phyloP scores from a whole-genome alignment of 2,329 filamentous ascomycete genomes.

The Phaeoacremonium minimum region DNA sequence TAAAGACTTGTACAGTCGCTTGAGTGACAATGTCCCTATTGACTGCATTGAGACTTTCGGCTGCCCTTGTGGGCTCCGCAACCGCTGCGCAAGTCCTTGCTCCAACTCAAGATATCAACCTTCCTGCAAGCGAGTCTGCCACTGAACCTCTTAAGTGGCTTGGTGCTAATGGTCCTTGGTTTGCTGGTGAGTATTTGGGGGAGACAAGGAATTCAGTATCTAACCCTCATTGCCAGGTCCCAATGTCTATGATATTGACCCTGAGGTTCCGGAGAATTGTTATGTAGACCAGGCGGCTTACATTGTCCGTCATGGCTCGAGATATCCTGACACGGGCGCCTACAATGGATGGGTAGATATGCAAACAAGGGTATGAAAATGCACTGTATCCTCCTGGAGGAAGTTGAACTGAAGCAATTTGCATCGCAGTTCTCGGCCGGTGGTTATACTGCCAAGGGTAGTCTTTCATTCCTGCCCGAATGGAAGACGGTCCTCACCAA shows the following conservation, averaged over 20 bases:
- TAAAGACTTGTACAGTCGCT: no score
- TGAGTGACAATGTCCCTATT: constrained; percentile 3
- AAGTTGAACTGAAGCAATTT: not conserved
- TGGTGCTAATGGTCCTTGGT: constrained; percentile 50
- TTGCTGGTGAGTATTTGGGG: constrained; percentile 32
- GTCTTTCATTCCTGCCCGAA: constrained; percentile 49
- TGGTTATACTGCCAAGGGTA: constrained; percentile 47
- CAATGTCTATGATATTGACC: constrained; percentile 50
- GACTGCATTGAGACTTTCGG: not conserved
- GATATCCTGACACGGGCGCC: constrained; percentile 58
- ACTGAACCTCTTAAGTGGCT: constrained; percentile 26
- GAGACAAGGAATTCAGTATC: constrained; percentile 1
- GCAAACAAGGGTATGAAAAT: constrained; percentile 29
- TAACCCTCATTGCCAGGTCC: constrained; percentile 32
- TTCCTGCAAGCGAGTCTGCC: constrained; percentile 11
- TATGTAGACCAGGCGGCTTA: constrained; percentile 57
- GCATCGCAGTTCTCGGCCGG: constrained; percentile 42
- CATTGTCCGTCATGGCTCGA: constrained; percentile 56
- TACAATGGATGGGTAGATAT: constrained; percentile 52
- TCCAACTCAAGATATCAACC: constrained; percentile 12
- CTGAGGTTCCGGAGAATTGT: constrained; percentile 51
- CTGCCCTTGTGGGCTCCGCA: constrained; percentile 8
- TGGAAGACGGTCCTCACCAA: constrained; percentile 57
- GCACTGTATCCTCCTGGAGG: not conserved
- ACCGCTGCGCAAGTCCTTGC: constrained; percentile 12